Evolutionary conservation across 1,139 yeast species (phyloP).

Genomic region (Blastobotrys illinoisensis): DNA sequence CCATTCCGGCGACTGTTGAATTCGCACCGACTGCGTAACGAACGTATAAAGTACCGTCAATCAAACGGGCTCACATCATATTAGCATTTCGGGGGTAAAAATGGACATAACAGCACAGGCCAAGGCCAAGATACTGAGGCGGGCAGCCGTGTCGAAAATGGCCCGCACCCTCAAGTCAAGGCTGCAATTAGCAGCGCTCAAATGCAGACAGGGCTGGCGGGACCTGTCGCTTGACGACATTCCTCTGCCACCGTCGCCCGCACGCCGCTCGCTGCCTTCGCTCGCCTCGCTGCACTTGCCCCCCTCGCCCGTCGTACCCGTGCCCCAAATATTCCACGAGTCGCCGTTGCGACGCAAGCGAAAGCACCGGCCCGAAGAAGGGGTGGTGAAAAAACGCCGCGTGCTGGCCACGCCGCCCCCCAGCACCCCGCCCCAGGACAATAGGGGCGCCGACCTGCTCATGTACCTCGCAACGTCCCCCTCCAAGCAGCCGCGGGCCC

Average conservation of each 20-base stretch:
- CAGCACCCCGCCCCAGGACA: constrained; percentile 18
- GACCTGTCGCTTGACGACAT: constrained; percentile 33
- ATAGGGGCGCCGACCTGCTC: constrained; percentile 70
- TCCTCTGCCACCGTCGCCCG: too few species aligned
- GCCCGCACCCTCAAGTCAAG: constrained; percentile 38
- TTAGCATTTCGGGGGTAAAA: too few species aligned
- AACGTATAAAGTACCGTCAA: too few species aligned
- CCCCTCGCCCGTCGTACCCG: not conserved
- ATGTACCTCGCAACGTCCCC: constrained; percentile 85
- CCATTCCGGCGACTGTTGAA: too few species aligned
- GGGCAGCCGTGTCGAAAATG: constrained; percentile 38
- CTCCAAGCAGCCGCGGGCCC: constrained; percentile 37
- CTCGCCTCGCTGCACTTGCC: not conserved
- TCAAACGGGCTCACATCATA: too few species aligned
- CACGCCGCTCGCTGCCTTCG: too few species aligned
- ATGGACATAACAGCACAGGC: not conserved
- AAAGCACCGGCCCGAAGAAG: not conserved
- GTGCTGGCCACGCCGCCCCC: constrained; percentile 20
- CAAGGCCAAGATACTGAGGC: constrained; percentile 30
- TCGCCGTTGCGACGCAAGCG: not conserved
- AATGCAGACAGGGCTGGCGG: constrained; percentile 39
- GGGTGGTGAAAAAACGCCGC: not conserved
- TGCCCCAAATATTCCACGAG: not conserved
- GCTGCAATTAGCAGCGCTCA: constrained; percentile 38
- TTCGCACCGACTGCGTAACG: too few species aligned